Conservation (phyloP, 352 stramenopile genomes). For the Bremia lactucae region DNA sequence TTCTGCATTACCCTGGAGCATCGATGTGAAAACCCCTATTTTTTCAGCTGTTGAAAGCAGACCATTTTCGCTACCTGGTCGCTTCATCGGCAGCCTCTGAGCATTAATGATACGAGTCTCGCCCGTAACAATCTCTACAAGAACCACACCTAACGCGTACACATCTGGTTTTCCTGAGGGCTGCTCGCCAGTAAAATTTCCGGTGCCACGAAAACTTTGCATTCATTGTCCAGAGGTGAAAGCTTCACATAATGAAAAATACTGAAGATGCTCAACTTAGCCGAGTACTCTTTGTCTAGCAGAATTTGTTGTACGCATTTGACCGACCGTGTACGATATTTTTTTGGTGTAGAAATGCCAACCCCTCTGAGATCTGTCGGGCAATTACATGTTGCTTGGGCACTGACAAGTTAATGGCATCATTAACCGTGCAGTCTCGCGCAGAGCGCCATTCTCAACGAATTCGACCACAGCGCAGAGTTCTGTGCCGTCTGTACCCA, state of each 20-base stretch:
- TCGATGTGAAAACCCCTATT: slow-evolving; percentile 42
- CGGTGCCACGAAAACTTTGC: slow-evolving; percentile 51
- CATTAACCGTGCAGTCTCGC: slow-evolving; percentile 41
- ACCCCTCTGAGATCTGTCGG: slow-evolving; percentile 54
- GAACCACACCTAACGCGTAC: slow-evolving; percentile 66
- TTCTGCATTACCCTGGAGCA: slow-evolving; percentile 61
- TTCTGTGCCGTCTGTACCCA: slow-evolving; percentile 56
- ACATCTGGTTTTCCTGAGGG: slow-evolving; percentile 63
- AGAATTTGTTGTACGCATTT: slow-evolving; percentile 72
- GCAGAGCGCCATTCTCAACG: slow-evolving; percentile 50
- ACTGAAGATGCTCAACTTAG: slow-evolving; percentile 68
- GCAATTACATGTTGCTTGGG: slow-evolving; percentile 61
- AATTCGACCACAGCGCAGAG: slow-evolving; percentile 67
- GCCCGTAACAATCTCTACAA: slow-evolving; percentile 67
- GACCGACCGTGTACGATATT: slow-evolving; percentile 67
- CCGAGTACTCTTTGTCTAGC: slow-evolving; percentile 48
- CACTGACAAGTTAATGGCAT: slow-evolving; percentile 26
- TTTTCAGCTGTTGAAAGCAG: slow-evolving; percentile 30
- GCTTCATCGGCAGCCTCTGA: slow-evolving; percentile 27
- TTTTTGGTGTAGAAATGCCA: slow-evolving; percentile 55
- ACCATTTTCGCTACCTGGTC: slow-evolving; percentile 11
- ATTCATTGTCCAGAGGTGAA: slow-evolving; percentile 56
- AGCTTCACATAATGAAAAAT: slow-evolving; percentile 74
- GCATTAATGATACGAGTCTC: slow-evolving; percentile 59
- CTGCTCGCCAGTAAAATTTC: slow-evolving; percentile 61